Evolutionary conservation across 345 rosid species (phyloP), one percentile per base, ranked within the genome.

Genomic region (Moricandia arvensis): DNA sequence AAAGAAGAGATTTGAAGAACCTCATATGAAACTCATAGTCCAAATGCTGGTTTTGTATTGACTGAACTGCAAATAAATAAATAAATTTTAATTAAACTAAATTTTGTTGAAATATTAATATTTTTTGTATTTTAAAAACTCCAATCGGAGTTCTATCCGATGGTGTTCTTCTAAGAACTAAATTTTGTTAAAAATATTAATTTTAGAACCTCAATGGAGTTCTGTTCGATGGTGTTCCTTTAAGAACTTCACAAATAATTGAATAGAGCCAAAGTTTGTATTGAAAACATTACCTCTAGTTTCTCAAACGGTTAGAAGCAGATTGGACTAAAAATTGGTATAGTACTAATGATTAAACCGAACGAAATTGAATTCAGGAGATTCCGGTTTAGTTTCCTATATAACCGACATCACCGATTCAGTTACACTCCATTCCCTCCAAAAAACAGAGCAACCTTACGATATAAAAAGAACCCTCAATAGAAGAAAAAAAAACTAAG

Each of bases 361-460:
- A 16, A 30, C 17, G 12, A 4, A 34, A 49, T n/a, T 31, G 2
- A 45, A 41, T 16, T 6, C 8, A 30, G 0, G 15, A 47, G 17
- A 49, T 5, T 55, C 15, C 2, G 59, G 66, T 31, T 74, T 31
- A 27, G 29, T 41, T 30, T 43, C 7, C 8, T 6, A 7, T 18
- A 18, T 13, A 65, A 66, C 66, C 66, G 35, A 43, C 57, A 47
- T 4, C 21, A 45, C n/a, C 18, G 24, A 29, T 47, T 72, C 63
- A 63, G 60, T 49, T 62, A 31, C 49, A 29, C 45, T 29, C 3
- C 16, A 10, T 62, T 73, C 77, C 55, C 57, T 64, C 57, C 29
- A 35, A 65, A 73, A 45, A n/a, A 33, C 62, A 49, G 61, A 21
- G 38, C 4, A 2, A 24, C 18, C 54, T 38, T 6, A n/a, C 3